Base-by-base conservation (phyloP, 208 protist genomes). In the Trypanosoma conorhini region DNA sequence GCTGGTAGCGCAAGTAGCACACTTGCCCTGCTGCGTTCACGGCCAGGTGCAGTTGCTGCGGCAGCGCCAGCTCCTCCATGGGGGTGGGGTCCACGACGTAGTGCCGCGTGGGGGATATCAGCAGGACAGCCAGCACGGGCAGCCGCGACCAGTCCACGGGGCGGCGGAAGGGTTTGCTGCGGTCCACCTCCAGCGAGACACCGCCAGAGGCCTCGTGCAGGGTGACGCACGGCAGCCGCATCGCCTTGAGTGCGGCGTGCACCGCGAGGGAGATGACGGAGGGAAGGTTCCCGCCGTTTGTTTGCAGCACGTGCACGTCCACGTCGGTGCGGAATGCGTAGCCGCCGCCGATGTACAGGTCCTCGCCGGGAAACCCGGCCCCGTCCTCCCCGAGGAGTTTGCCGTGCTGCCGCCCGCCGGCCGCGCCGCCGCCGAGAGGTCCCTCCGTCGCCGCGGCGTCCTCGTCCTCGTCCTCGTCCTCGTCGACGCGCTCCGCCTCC, bases 241-340 rank as follows among this genome's bases (percentile, higher is more conserved):
- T 42, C 19, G 78, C 69, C 42, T 76, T 72, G 33, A 96, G 81
- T 30, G 77, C 91, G n/a, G 72, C 67, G 67, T 91, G 83, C 56
- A 96, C 83, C 51, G 88, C 88, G 31, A 85, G 59, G 33, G 85
- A 70, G 26, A 91, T 75, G 48, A 75, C 31, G 17, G 80, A 67
- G 13, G 86, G 54, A 17, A 92, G 28, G 60, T 87, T 92, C n/a
- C 91, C 91, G 10, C 87, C 88, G 35, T 22, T 61, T 24, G 75
- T 68, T 59, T 94, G 80, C 63, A 91, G 77, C 17, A 96, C 72
- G 55, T 93, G 86, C 52, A 93, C 85, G 54, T 96, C 88, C 28
- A 93, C 91, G 67, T 94, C 84, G n/a, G 93, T 68, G 17, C 73
- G 67, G 42, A 94, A 96, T 46, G 85, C 84, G 62, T 86, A 93